Base-by-base conservation (phyloP, 2,329 filamentous ascomycete species). In the Septoria petroselini region DNA sequence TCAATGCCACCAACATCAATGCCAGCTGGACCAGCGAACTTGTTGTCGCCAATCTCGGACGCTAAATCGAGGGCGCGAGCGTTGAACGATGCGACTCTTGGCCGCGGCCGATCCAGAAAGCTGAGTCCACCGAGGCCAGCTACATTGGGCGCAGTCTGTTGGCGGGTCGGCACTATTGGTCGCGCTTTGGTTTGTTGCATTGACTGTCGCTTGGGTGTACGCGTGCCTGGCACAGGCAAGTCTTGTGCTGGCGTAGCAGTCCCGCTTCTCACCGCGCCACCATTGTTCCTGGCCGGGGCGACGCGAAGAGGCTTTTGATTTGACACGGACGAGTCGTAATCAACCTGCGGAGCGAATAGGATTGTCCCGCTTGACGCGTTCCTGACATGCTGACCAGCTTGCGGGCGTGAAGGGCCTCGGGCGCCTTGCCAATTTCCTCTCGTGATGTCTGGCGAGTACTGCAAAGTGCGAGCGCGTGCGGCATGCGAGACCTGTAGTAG, bases 311-410 rank as follows among this genome's bases (percentile, higher is more conserved):
- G 41, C 8, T 53, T 53, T 7, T 53, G 50, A 7, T 71, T 69
- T 1, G 70, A 59, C 2, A 69, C 64, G 5, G 70, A 67, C 3
- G 69, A 68, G 29, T 68, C 62, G 53, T 53, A 53, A 31, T 35
- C 44, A 15, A 57, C 42, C 33, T 55, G 54, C n/a, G 90, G 90
- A 27, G 87, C 90, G 70, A 86, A 95, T 1, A 95, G 74, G 46
- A 94, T 90, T 0, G 91, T 95, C 59, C 84, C 88, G 15, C 83
- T 86, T 0, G 91, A 95, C 3, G 85, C 68, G 9, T 88, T 90
- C 30, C 90, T 84, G 48, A 72, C 78, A 62, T 95, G 90, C 64
- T 69, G 41, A 41, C 54, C 58, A 34, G 57, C 61, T 48, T 47
- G 39, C 15, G 50, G 42, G 7, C 42, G 61, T 70, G 64, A 70